Evolutionary conservation across 148 eudicot genomes (phyloP).

Genomic region (Nepenthes gracilis): DNA sequence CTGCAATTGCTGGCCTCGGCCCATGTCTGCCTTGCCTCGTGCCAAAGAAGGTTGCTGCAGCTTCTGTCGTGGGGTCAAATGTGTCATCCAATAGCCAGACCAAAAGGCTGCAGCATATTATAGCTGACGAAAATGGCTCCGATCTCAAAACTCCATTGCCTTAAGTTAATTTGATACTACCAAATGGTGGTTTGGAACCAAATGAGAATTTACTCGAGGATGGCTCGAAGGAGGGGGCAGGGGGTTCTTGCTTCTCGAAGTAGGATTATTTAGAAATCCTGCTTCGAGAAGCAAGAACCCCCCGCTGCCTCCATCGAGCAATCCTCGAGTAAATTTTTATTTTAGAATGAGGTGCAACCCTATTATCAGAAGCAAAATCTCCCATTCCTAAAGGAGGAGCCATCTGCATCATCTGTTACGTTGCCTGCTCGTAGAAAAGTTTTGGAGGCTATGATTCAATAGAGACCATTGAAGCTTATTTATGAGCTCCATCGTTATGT

Average conservation of each 20-base stretch:
- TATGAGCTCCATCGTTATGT: conserved; percentile 40
- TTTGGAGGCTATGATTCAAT: conserved; percentile 17
- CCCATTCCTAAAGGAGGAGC: conserved; percentile 11
- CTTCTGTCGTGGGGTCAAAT: conserved; percentile 19
- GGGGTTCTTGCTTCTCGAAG: too few relatives aligned
- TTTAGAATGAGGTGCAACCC: too few relatives aligned
- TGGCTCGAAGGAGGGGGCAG: conserved; percentile 15
- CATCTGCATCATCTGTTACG: conserved; percentile 3
- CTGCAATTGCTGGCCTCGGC: conserved; percentile 77
- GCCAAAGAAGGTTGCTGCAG: conserved; percentile 40
- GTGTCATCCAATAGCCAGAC: conserved; percentile 21
- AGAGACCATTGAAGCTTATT: conserved; percentile 82
- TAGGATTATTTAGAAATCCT: too few relatives aligned
- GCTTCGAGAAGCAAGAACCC: too few relatives aligned
- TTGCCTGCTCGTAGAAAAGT: conserved; percentile 12
- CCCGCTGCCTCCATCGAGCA: too few relatives aligned
- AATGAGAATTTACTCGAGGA: conserved; percentile 22
- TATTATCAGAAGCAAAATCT: too few relatives aligned
- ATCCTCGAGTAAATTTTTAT: too few relatives aligned
- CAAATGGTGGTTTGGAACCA: conserved; percentile 38
- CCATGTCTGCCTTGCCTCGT: conserved; percentile 86
- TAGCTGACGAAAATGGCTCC: conserved; percentile 47
- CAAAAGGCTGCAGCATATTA: conserved; percentile 35
- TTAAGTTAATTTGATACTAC: conserved; percentile 55
- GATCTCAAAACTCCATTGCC: conserved; percentile 48